These are phyloP conservation scores for Rubia tinctorum DNA, from an alignment of 305 asterid genomes.

Conservation along the genomic window DNA sequence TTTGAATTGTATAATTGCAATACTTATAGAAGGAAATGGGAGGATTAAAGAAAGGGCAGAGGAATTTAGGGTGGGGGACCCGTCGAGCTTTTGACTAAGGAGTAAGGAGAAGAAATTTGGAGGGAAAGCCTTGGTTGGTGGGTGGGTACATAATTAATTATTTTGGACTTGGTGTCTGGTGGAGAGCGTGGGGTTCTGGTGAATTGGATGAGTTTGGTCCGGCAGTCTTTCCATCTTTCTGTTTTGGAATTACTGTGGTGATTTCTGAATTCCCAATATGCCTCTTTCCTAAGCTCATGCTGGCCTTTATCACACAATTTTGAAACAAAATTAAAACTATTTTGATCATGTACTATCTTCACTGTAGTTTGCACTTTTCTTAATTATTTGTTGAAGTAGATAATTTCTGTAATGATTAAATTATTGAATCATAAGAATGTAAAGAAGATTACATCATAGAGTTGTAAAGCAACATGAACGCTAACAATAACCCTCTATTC, in stretches of 20 bases:
- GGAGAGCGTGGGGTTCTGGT: background rate
- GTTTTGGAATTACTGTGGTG: background rate
- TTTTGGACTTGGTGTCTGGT: too few species aligned
- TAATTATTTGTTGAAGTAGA: too few species aligned
- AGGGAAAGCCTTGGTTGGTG: constrained; percentile 16
- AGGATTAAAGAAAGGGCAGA: constrained; percentile 27
- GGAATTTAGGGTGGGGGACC: constrained; percentile 27
- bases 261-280: background rate
- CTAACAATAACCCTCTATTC: too few species aligned
- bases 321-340: too few species aligned
- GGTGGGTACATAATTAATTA: background rate
- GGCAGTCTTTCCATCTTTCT: background rate
- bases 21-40: background rate
- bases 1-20: too few species aligned
- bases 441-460: too few species aligned
- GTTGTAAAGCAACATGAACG: too few species aligned
- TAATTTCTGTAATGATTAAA: too few species aligned
- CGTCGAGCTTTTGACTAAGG: constrained; percentile 54
- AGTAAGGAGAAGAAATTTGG: constrained; percentile 9
- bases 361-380: too few species aligned
- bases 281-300: background rate
- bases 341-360: too few species aligned
- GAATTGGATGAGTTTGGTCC: background rate
- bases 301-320: too few species aligned
- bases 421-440: too few species aligned